Evolutionary conservation across 2,329 filamentous ascomycete genomes (phyloP).

Genomic region (Xylariaceae sp.): DNA sequence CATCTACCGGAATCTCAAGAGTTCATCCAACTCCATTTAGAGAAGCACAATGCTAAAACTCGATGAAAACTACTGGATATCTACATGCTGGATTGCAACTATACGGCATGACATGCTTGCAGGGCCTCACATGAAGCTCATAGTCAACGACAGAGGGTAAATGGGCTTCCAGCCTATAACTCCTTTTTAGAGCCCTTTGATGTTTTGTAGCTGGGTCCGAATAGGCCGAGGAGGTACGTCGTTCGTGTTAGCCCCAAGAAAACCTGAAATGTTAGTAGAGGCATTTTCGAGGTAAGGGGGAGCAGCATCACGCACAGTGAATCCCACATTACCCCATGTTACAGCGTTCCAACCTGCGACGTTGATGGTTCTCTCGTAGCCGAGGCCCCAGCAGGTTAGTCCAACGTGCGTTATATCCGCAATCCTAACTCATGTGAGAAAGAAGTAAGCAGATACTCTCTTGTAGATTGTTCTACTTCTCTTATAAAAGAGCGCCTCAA

Average conservation of each 20-base stretch:
- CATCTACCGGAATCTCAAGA: neutral
- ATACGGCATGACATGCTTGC: too few species aligned
- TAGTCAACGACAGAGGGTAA: neutral
- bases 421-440: too few species aligned
- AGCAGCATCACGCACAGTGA: conserved; percentile 56
- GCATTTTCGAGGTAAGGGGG: neutral
- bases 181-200: conserved; percentile 31
- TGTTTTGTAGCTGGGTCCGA: conserved; percentile 32
- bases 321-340: conserved; percentile 75
- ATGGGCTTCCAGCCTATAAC: conserved; percentile 11
- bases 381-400: conserved; percentile 65
- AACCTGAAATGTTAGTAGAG: conserved; percentile 23
- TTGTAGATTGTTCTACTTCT: too few species aligned
- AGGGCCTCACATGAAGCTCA: neutral
- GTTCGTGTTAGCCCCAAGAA: conserved; percentile 42
- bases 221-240: conserved; percentile 42
- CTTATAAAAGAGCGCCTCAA: too few species aligned
- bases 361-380: conserved; percentile 58
- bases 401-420: conserved; percentile 73
- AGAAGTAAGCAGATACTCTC: too few species aligned
- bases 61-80: too few species aligned
- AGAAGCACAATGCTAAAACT: too few species aligned
- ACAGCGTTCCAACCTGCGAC: conserved; percentile 69
- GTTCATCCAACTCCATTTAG: too few species aligned
- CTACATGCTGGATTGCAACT: too few species aligned